Percentiles rank a stretch among this genome's conserved stretches.
phyloP scores from a whole-genome alignment of 2,329 filamentous ascomycete genomes.

The Trichoderma citrinoviride region DNA sequence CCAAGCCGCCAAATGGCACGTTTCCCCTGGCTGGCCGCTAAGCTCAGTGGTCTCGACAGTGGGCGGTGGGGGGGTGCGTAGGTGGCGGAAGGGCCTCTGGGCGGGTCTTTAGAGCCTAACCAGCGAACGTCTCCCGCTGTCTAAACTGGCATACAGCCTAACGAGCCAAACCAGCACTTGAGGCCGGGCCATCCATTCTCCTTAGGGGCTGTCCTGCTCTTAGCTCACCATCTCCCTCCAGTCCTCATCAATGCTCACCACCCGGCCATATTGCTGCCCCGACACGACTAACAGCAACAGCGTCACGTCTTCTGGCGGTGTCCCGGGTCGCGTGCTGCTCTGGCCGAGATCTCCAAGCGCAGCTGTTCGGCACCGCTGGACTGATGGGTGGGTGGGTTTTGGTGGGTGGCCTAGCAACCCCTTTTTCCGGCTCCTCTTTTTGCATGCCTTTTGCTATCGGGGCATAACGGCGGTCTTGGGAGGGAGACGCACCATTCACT shows the following conservation, averaged over 20 bases:
- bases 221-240: not conserved
- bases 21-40: constrained; percentile 18
- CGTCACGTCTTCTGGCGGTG: constrained; percentile 4
- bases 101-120: constrained; percentile 20
- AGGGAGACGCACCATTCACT: not conserved
- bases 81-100: constrained; percentile 18
- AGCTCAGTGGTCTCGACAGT: constrained; percentile 12
- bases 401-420: constrained; percentile 12
- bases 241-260: not conserved
- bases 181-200: too few relatives aligned
- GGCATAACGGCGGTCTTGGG: not conserved
- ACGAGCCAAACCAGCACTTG: not conserved
- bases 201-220: too few relatives aligned
- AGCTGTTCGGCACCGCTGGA: constrained; percentile 18
- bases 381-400: constrained; percentile 12
- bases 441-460: constrained; percentile 13
- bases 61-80: constrained; percentile 16
- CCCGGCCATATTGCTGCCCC: not conserved
- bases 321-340: constrained; percentile 21
- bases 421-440: constrained; percentile 20
- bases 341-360: constrained; percentile 16
- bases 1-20: constrained; percentile 18
- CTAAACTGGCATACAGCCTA: not conserved
- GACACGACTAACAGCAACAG: not conserved
- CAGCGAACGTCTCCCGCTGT: not conserved